phyloP scores from a whole-genome alignment of 495 filamentous ascomycete species.

The Lophium mytilinum region DNA sequence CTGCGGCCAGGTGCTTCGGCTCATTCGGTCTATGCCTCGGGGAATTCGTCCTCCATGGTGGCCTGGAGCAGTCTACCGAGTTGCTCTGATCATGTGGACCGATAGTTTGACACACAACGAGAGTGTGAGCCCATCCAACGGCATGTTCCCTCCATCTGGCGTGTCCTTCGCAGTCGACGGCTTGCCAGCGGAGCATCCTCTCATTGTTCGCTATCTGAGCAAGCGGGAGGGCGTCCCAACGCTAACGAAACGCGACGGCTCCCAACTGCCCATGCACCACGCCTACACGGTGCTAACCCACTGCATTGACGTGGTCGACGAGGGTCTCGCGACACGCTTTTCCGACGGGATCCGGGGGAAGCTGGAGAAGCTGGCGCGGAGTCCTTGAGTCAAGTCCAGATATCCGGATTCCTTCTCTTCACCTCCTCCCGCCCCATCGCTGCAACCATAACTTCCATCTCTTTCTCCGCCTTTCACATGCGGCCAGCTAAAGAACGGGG shows the following conservation, averaged over 20 bases:
- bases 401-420: neutral
- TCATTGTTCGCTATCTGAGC: conserved; percentile 32
- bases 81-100: conserved; percentile 32
- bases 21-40: conserved; percentile 37
- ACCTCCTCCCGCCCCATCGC: neutral
- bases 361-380: conserved; percentile 29
- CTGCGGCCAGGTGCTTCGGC: conserved; percentile 50
- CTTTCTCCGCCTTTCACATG: too few relatives aligned
- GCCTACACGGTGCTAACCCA: conserved; percentile 29
- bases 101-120: conserved; percentile 32
- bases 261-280: conserved; percentile 29
- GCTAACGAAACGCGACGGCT: conserved; percentile 33
- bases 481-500: too few relatives aligned
- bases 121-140: conserved; percentile 15
- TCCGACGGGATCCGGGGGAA: conserved; percentile 36
- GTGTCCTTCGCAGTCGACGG: conserved; percentile 31
- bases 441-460: too few relatives aligned
- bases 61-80: conserved; percentile 36
- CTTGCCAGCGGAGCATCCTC: conserved; percentile 31
- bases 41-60: conserved; percentile 37
- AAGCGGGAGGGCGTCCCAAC: conserved; percentile 34
- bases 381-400: conserved; percentile 5
- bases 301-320: conserved; percentile 35
- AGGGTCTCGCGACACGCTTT: conserved; percentile 35
- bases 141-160: conserved; percentile 20